Evolutionary conservation across 2,329 filamentous ascomycete genomes (phyloP).

Genomic region (Amauroascus niger): DNA sequence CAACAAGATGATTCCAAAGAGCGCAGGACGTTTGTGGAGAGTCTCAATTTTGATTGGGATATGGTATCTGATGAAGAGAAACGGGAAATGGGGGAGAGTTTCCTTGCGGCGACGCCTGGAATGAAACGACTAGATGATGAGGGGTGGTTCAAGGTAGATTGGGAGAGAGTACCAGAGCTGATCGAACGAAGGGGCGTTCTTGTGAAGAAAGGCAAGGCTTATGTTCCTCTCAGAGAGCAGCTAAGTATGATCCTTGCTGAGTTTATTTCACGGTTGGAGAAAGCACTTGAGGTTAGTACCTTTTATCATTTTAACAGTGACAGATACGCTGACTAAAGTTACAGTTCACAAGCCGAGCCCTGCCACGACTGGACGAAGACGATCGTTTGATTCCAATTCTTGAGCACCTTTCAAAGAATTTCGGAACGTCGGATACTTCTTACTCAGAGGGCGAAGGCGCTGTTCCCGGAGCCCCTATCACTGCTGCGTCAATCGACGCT

Average conservation of each 20-base stretch:
- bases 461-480: constrained; percentile 62
- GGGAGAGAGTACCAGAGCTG: constrained; percentile 83
- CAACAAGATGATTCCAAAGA: constrained; percentile 66
- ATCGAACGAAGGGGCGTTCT: constrained; percentile 72
- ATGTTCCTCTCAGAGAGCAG: constrained; percentile 79
- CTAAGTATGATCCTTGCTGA: constrained; percentile 80
- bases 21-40: constrained; percentile 63
- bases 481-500: constrained; percentile 66
- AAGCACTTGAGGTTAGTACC: constrained; percentile 63
- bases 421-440: constrained; percentile 77
- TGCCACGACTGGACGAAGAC: constrained; percentile 91
- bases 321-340: not conserved
- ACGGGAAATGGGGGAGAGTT: constrained; percentile 52
- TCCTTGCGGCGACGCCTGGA: constrained; percentile 49
- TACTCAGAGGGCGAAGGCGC: constrained; percentile 59
- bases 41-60: constrained; percentile 75
- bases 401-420: constrained; percentile 84
- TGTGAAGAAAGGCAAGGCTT: constrained; percentile 72
- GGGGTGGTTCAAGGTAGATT: constrained; percentile 92
- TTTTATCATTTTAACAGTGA: not conserved
- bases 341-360: constrained; percentile 75
- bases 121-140: constrained; percentile 58
- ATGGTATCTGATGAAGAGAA: constrained; percentile 70
- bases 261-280: constrained; percentile 69
- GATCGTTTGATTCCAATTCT: constrained; percentile 72